phyloP scores from a whole-genome alignment of 305 asterid species.

The Fraxinus greggii region DNA sequence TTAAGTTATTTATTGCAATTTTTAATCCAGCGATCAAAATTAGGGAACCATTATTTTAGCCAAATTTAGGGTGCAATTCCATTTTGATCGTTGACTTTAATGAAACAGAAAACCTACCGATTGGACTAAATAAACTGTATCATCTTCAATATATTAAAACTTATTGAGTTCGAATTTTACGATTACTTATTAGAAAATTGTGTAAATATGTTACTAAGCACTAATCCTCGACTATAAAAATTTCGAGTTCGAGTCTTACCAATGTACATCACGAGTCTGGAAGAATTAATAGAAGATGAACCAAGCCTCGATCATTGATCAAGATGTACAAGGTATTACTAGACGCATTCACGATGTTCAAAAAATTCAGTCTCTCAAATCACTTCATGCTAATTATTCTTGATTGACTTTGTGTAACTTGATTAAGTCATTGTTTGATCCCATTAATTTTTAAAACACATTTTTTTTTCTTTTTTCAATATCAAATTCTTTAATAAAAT shows the following conservation, averaged over 20 bases:
- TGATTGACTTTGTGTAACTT: not conserved
- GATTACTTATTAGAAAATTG: too few relatives aligned
- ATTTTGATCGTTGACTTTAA: slow-evolving; percentile 36
- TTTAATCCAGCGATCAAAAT: not conserved
- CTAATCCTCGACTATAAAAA: too few relatives aligned
- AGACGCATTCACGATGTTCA: not conserved
- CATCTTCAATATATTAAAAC: too few relatives aligned
- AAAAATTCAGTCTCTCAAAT: not conserved
- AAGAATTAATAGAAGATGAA: not conserved
- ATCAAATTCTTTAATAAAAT: too few relatives aligned
- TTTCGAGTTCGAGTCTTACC: not conserved
- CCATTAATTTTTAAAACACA: too few relatives aligned
- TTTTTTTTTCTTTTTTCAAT: too few relatives aligned
- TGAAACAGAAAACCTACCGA: slow-evolving; percentile 40
- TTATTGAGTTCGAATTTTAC: too few relatives aligned
- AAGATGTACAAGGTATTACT: not conserved
- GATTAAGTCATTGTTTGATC: not conserved
- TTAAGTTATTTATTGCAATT: not conserved
- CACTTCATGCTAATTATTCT: not conserved
- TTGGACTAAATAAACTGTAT: slow-evolving; percentile 10
- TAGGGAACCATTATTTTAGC: not conserved
- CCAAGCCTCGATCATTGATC: not conserved
- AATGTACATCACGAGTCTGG: not conserved
- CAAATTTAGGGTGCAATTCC: slow-evolving; percentile 26
- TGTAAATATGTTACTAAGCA: too few relatives aligned